These are phyloP conservation scores for Saururus chinensis DNA, from an alignment of 164 flowering plant genomes.

Conservation along the genomic window DNA sequence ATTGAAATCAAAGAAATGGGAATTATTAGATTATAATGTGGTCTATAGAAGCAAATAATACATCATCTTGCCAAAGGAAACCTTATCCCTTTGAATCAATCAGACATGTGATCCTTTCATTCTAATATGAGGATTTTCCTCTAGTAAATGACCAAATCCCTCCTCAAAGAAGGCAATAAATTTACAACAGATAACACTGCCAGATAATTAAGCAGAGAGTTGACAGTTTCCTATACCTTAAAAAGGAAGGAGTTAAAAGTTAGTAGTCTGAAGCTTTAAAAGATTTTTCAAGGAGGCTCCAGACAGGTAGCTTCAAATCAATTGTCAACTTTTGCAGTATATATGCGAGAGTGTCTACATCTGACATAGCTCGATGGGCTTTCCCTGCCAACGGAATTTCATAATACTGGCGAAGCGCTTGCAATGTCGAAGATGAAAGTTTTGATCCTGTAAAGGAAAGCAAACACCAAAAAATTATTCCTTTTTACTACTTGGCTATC, in stretches of 20 bases:
- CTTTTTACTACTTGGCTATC: neutral
- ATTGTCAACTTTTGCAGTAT: conserved; percentile 54
- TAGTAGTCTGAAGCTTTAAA: conserved; percentile 33
- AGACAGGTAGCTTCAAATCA: conserved; percentile 46
- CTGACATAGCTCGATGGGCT: conserved; percentile 87
- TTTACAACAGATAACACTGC: too few relatives aligned
- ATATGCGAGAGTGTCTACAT: conserved; percentile 43
- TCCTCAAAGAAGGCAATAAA: too few relatives aligned
- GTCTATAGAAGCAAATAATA: too few relatives aligned
- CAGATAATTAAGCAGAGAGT: neutral
- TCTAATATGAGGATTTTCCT: too few relatives aligned
- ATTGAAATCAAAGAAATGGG: too few relatives aligned
- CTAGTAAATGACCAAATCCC: too few relatives aligned
- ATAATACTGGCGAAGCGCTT: conserved; percentile 50
- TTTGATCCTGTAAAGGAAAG: conserved; percentile 32
- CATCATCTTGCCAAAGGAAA: too few relatives aligned
- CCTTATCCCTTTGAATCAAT: too few relatives aligned
- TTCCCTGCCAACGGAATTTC: conserved; percentile 38
- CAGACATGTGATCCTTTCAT: too few relatives aligned
- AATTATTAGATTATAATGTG: too few relatives aligned
- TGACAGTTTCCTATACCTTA: neutral
- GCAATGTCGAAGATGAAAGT: conserved; percentile 20
- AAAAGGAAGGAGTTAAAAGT: neutral
- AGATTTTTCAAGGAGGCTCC: conserved; percentile 43
- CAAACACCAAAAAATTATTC: neutral